A percentile compares a stretch with the other conserved stretches of the same genome.
These are phyloP conservation scores for Sugiyamaella floridensis DNA, from an alignment of 805 yeast genomes.

Conservation along the genomic window DNA sequence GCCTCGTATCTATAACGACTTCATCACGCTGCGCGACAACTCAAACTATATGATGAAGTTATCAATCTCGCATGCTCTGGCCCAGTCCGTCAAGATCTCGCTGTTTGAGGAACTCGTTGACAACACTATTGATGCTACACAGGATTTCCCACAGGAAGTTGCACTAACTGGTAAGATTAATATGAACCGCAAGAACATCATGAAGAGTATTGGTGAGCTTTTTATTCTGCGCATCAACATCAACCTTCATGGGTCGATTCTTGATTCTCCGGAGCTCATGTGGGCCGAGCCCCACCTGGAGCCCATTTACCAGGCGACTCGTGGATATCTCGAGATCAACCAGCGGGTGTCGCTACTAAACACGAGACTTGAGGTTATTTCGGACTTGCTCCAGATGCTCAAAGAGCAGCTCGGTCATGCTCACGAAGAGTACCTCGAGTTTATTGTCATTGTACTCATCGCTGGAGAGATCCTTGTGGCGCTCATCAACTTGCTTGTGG, in stretches of 20 bases:
- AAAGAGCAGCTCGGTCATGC: slow-evolving; percentile 96
- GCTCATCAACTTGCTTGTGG: slow-evolving; percentile 58
- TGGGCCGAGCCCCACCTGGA: slow-evolving; percentile 98
- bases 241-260: slow-evolving; percentile 47
- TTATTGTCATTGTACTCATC: slow-evolving; percentile 77
- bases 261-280: slow-evolving; percentile 96
- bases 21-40: slow-evolving; percentile 86
- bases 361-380: slow-evolving; percentile 87
- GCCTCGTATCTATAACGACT: slow-evolving; percentile 93
- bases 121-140: slow-evolving; percentile 94
- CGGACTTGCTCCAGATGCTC: slow-evolving; percentile 89
- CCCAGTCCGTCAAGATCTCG: slow-evolving; percentile 93
- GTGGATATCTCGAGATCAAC: slow-evolving; percentile 92
- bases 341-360: slow-evolving; percentile 86
- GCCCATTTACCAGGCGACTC: slow-evolving; percentile 93
- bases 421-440: slow-evolving; percentile 34
- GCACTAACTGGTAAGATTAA: slow-evolving; percentile 92
- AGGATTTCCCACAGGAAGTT: slow-evolving; percentile 92
- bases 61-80: slow-evolving; percentile 90
- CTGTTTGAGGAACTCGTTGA: slow-evolving; percentile 93
- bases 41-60: slow-evolving; percentile 84
- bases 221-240: slow-evolving; percentile 57
- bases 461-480: slow-evolving; percentile 91
- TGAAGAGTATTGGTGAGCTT: slow-evolving; percentile 95
- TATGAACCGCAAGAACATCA: slow-evolving; percentile 88